Conservation (phyloP, 2,329 filamentous ascomycete genomes). For the Stagonosporopsis rhizophila region DNA sequence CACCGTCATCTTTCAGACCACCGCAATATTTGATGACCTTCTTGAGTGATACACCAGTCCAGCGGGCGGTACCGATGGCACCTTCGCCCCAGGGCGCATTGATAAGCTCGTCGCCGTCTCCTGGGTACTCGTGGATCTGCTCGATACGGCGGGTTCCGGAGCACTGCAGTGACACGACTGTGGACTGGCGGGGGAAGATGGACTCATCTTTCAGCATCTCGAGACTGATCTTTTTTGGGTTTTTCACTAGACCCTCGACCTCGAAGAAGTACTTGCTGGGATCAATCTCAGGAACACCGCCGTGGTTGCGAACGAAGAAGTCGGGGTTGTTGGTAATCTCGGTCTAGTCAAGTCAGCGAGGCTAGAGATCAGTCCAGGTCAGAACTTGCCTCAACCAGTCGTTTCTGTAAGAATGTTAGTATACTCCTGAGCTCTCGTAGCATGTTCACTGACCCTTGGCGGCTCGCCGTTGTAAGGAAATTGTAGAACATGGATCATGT, state of each 20-base stretch:
- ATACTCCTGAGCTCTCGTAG: neutral
- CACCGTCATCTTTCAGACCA: constrained; percentile 61
- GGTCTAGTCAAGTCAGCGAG: constrained; percentile 39
- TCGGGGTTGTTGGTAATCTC: constrained; percentile 67
- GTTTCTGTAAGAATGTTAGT: constrained; percentile 45
- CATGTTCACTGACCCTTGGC: constrained; percentile 36
- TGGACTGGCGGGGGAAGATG: constrained; percentile 66
- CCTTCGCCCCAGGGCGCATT: constrained; percentile 57
- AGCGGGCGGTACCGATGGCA: constrained; percentile 71
- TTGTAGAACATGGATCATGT: constrained; percentile 57
- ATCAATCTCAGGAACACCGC: constrained; percentile 72
- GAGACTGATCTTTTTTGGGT: constrained; percentile 64
- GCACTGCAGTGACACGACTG: constrained; percentile 69
- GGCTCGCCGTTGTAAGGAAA: constrained; percentile 59
- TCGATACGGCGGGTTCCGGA: constrained; percentile 73
- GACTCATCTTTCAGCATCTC: constrained; percentile 67
- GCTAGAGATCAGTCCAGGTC: fast-evolving
- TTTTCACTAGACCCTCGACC: constrained; percentile 67
- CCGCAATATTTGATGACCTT: constrained; percentile 75
- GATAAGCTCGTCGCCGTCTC: constrained; percentile 68
- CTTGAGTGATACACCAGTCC: constrained; percentile 70
- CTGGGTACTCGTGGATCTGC: constrained; percentile 70
- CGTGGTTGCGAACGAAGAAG: constrained; percentile 76
- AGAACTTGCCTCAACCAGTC: constrained; percentile 56
- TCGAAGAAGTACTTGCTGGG: constrained; percentile 60